Conservation (phyloP, 78 protist species). For the Monosiga brevicollis region DNA sequence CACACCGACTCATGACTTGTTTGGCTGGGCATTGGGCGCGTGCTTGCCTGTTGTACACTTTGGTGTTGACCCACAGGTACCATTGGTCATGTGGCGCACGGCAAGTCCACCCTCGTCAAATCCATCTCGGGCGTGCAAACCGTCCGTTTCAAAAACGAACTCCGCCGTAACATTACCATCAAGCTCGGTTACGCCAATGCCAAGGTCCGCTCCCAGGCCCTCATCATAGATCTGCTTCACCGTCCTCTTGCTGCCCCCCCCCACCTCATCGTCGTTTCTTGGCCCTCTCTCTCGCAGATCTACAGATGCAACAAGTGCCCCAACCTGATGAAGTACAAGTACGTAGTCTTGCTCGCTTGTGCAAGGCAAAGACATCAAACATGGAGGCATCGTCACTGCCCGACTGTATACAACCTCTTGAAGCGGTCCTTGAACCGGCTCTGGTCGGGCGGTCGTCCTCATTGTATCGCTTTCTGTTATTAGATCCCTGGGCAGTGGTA, state of each 20-base stretch:
- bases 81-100: conserved; percentile 99
- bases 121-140: conserved; percentile 96
- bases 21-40: neutral
- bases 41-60: neutral
- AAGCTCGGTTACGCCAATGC: conserved; percentile 99
- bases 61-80: conserved; percentile 47
- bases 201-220: conserved; percentile 51
- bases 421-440: neutral
- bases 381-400: too few relatives aligned
- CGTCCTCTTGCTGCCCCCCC: neutral
- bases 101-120: conserved; percentile 98
- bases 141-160: conserved; percentile 91
- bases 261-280: neutral
- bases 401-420: neutral
- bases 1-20: neutral
- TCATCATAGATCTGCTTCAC: neutral
- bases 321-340: neutral
- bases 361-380: too few relatives aligned
- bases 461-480: conserved; percentile 35
- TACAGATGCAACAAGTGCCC: neutral
- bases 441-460: neutral
- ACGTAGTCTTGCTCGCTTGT: too few relatives aligned
- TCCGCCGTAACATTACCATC: conserved; percentile 97
- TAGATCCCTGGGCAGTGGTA: neutral
- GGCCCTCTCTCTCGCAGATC: neutral